Evolutionary conservation across 1,284 basidiomycete genomes (phyloP).

Genomic region (Ceratobasidium papillatum): DNA sequence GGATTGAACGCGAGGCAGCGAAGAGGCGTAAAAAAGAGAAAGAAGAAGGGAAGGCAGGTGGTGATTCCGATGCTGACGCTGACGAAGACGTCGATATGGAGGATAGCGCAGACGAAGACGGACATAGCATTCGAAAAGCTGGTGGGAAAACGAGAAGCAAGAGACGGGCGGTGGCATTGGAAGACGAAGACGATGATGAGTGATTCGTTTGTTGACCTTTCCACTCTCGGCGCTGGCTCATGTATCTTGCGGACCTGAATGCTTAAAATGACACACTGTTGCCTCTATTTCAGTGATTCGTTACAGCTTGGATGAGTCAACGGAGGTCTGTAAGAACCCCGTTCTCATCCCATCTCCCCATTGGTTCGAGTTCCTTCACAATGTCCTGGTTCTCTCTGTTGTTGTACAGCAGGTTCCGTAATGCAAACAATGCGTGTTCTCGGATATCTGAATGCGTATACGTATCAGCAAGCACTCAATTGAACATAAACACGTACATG

Average conservation of each 20-base stretch:
- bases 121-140: conserved; percentile 63
- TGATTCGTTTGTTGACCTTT: not conserved
- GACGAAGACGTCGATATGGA: conserved; percentile 53
- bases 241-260: not conserved
- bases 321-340: conserved; percentile 55
- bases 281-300: not conserved
- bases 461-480: not conserved
- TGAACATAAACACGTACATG: conserved; percentile 67
- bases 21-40: conserved; percentile 55
- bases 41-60: conserved; percentile 52
- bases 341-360: conserved; percentile 64
- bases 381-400: conserved; percentile 83
- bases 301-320: too few relatives aligned
- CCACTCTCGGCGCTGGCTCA: not conserved
- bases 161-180: conserved; percentile 46
- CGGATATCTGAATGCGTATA: conserved; percentile 65
- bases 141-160: conserved; percentile 69
- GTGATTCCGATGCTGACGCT: conserved; percentile 47
- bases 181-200: conserved; percentile 31
- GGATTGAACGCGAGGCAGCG: conserved; percentile 59
- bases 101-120: conserved; percentile 75
- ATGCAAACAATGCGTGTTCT: conserved; percentile 86
- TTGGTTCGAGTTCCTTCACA: conserved; percentile 75
- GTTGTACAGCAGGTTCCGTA: conserved; percentile 77
- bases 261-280: not conserved